Evolutionary conservation across 305 asterid species (phyloP).

Genomic region (Withania somnifera): DNA sequence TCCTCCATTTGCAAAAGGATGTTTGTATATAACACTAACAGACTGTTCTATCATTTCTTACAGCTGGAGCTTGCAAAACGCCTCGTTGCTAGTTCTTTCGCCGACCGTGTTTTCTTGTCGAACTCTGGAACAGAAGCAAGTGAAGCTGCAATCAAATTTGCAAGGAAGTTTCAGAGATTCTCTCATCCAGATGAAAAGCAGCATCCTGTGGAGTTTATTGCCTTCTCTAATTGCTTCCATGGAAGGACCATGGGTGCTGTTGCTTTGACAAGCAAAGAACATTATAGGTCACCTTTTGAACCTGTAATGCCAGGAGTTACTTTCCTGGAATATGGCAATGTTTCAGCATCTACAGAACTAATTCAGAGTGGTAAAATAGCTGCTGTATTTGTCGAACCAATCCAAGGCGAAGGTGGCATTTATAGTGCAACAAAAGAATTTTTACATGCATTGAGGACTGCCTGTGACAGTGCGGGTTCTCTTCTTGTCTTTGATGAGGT

Average conservation of each 20-base stretch:
- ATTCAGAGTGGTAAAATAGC: slow-evolving; percentile 67
- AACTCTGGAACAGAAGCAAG: slow-evolving; percentile 95
- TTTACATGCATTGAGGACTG: slow-evolving; percentile 54
- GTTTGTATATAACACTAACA: neutral
- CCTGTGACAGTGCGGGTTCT: slow-evolving; percentile 62
- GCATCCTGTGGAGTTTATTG: slow-evolving; percentile 60
- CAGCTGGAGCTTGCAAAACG: slow-evolving; percentile 91
- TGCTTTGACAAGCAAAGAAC: slow-evolving; percentile 94
- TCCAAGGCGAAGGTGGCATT: slow-evolving; percentile 98
- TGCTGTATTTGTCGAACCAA: slow-evolving; percentile 91
- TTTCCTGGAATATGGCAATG: slow-evolving; percentile 66
- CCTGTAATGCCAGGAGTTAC: slow-evolving; percentile 97
- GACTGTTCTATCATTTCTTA: neutral
- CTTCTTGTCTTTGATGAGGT: slow-evolving; percentile 97
- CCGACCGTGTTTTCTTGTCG: slow-evolving; percentile 87
- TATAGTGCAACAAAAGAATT: slow-evolving; percentile 65
- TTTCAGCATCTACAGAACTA: slow-evolving; percentile 52
- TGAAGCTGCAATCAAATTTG: slow-evolving; percentile 91
- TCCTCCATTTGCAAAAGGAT: neutral
- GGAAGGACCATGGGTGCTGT: slow-evolving; percentile 97
- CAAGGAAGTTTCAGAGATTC: slow-evolving; percentile 69
- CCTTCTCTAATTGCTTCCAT: slow-evolving; percentile 79
- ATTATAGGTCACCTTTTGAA: slow-evolving; percentile 79
- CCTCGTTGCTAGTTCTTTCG: slow-evolving; percentile 60
- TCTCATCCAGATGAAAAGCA: slow-evolving; percentile 40